A percentile compares a stretch with the other conserved stretches of the same genome.
Evolutionary conservation across 73 alveolate genomes (phyloP).

Genomic region (Blepharisma stoltei): DNA sequence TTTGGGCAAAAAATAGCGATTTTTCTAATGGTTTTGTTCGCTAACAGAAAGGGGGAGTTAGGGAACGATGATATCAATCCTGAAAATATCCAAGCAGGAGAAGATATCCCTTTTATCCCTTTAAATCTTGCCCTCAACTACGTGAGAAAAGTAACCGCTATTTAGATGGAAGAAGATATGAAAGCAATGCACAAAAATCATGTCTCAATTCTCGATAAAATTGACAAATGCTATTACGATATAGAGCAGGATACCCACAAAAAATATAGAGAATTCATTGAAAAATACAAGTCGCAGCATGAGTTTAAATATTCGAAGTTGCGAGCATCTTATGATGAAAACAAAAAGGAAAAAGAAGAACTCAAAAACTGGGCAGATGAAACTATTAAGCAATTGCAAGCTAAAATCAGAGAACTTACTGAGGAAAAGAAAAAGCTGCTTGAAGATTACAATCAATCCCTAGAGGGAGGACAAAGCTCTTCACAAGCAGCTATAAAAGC

Average conservation of each 20-base stretch:
- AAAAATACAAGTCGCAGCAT: constrained; percentile 27
- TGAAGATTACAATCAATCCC: background rate
- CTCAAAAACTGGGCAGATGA: constrained; percentile 19
- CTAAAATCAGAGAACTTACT: background rate
- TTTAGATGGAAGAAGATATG: constrained; percentile 24
- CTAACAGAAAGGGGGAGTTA: too few relatives aligned
- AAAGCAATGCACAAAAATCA: background rate
- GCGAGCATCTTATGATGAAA: background rate
- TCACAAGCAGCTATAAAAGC: too few relatives aligned
- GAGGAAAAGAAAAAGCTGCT: background rate
- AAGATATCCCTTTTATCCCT: constrained; percentile 13
- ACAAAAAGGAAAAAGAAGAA: constrained; percentile 16
- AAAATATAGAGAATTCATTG: constrained; percentile 16
- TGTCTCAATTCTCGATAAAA: background rate
- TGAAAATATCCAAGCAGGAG: background rate
- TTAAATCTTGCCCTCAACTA: background rate
- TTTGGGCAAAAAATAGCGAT: too few relatives aligned
- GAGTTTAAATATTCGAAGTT: too few relatives aligned
- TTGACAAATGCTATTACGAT: constrained; percentile 7
- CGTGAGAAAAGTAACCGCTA: constrained; percentile 4
- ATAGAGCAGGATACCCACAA: constrained; percentile 24
- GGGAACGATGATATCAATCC: background rate
- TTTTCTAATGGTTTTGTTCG: too few relatives aligned
- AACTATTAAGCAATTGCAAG: background rate
- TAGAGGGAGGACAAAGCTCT: constrained; percentile 8